A percentile compares a stretch with the other conserved stretches of the same genome.
These are phyloP conservation scores for Ocimum tenuiflorum DNA, from an alignment of 257 asterid genomes.

Conservation along the genomic window DNA sequence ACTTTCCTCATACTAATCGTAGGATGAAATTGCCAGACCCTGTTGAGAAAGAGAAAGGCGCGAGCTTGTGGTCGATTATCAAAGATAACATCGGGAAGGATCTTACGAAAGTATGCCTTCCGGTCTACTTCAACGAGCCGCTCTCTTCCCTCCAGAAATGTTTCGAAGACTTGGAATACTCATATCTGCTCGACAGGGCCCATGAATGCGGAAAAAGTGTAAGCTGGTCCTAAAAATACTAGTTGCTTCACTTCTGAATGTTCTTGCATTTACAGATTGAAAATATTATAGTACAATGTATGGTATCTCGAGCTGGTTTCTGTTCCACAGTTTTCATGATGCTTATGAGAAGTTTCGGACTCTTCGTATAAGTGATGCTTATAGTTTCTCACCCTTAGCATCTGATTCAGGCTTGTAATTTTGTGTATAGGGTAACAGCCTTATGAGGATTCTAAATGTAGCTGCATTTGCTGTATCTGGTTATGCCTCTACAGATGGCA, in stretches of 20 bases:
- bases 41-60: slow-evolving; percentile 87
- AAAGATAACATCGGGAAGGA: slow-evolving; percentile 96
- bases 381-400: slow-evolving; percentile 8
- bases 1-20: slow-evolving; percentile 60
- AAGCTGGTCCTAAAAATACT: slow-evolving; percentile 22
- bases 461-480: slow-evolving; percentile 99
- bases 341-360: not conserved
- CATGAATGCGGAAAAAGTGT: slow-evolving; percentile 78
- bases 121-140: slow-evolving; percentile 96
- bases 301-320: not conserved
- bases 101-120: slow-evolving; percentile 93
- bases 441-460: slow-evolving; percentile 86
- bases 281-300: not conserved
- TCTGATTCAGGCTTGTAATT: slow-evolving; percentile 20
- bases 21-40: slow-evolving; percentile 89
- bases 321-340: not conserved
- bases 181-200: slow-evolving; percentile 87
- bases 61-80: slow-evolving; percentile 96
- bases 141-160: slow-evolving; percentile 92
- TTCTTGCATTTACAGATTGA: too few species aligned
- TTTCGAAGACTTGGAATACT: slow-evolving; percentile 84
- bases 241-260: not conserved
- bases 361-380: not conserved
- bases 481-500: slow-evolving; percentile 91
- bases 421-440: slow-evolving; percentile 69